A percentile compares a stretch with the other conserved stretches of the same genome.
Conservation (phyloP, 805 yeast genomes). For the Scheffersomyces coipomensis region DNA sequence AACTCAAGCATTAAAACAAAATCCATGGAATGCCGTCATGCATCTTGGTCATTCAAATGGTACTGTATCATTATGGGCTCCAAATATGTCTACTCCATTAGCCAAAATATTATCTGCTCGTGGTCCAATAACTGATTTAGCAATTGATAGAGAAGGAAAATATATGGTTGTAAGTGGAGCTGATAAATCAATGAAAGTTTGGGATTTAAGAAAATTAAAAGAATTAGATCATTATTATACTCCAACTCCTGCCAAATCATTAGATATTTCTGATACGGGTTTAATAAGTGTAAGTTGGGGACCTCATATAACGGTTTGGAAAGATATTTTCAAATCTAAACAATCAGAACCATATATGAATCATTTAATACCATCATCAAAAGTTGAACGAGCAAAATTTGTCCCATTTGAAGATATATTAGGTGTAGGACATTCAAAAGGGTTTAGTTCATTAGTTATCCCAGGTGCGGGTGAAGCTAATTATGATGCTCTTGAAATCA, state of each 20-base stretch:
- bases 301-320: slow-evolving; percentile 93
- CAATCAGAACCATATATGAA: slow-evolving; percentile 90
- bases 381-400: slow-evolving; percentile 63
- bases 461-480: slow-evolving; percentile 99
- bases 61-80: slow-evolving; percentile 91
- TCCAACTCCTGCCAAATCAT: slow-evolving; percentile 82
- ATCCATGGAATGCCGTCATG: slow-evolving; percentile 94
- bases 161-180: slow-evolving; percentile 94
- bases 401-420: slow-evolving; percentile 97
- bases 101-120: slow-evolving; percentile 77
- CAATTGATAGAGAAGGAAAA: slow-evolving; percentile 86
- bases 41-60: slow-evolving; percentile 94
- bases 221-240: slow-evolving; percentile 67
- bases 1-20: slow-evolving; percentile 81
- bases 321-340: slow-evolving; percentile 68
- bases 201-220: slow-evolving; percentile 88
- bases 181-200: slow-evolving; percentile 78
- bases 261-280: slow-evolving; percentile 85
- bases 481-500: slow-evolving; percentile 87
- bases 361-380: slow-evolving; percentile 78
- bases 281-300: slow-evolving; percentile 92
- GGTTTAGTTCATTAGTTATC: slow-evolving; percentile 79
- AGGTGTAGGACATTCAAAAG: slow-evolving; percentile 80
- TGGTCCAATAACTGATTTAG: slow-evolving; percentile 85
- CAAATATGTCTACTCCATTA: slow-evolving; percentile 79